Evolutionary conservation across 306 rosid genomes (phyloP), one percentile per base, ranked within the genome.

Genomic region (Sicyos baderoa): DNA sequence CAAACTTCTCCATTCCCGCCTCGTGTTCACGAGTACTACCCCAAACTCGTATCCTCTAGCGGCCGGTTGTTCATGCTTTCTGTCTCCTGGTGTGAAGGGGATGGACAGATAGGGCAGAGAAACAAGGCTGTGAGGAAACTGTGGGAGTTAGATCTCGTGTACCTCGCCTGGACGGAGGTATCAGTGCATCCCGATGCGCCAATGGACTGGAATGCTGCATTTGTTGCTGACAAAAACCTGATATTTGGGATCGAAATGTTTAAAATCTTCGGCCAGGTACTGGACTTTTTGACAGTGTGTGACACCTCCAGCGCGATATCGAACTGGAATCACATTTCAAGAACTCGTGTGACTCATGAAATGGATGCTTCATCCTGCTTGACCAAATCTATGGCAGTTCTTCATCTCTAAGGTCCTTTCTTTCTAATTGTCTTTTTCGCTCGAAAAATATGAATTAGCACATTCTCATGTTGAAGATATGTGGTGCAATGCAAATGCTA

Each of bases 51-150:
- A 68, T 83, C 96, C 65, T 84, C 84, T 70, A 80, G 81, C 32
- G 95, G 89, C 21, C 89, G 87, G 49, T 75, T 89, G 56, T 86
- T 89, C 84, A 83, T 92, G 88, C 87, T 89, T 45, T 92, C 88
- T 0, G 98, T 92, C 72, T 89, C 96, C 57, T 92, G 98, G 98
- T 92, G 98, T 53, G 98, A 92, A 85, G 98, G 98, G 73, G 95
- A 92, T 70, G 98, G 98, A 55, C 93, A 87, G 76, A 89, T 89
- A 68, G 98, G 98, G 21, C 76, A 80, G 58, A 84, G 98, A 76
- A 92, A 92, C 88, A 92, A 92, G 86, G 98, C 98, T 70, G 91
- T 92, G 13, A 82, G 98, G 80, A 92, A 92, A 77, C 74, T 89
- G 54, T 92, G 98, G 98, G 98, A 92, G 81, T 81, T 92, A 50